phyloP scores from a whole-genome alignment of 2,329 filamentous ascomycete genomes.

The Westerdykella sp. region DNA sequence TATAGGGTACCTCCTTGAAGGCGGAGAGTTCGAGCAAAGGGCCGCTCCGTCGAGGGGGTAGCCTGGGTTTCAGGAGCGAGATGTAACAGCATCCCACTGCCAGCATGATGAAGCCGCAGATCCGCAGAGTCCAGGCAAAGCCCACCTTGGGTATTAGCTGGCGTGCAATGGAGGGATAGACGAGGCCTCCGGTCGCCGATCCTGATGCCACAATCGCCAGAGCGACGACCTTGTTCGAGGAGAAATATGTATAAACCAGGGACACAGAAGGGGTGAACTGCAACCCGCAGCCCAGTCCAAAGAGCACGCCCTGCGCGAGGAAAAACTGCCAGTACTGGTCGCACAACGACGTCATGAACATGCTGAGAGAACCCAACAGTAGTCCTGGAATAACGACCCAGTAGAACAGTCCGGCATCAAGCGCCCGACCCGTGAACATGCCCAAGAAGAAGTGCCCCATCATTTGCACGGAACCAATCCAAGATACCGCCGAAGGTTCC shows the following conservation, averaged over 20 bases:
- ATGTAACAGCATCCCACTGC: constrained; percentile 34
- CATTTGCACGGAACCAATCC: constrained; percentile 49
- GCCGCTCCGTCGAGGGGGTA: constrained; percentile 41
- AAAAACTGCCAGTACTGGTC: constrained; percentile 46
- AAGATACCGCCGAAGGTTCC: constrained; percentile 43
- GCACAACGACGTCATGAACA: constrained; percentile 49
- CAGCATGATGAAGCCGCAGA: constrained; percentile 55
- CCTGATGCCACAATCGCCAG: constrained; percentile 56
- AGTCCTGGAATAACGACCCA: constrained; percentile 40
- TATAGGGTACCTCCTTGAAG: constrained; percentile 39
- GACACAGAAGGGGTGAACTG: constrained; percentile 31
- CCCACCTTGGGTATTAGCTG: constrained; percentile 55
- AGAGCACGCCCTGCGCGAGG: constrained; percentile 32
- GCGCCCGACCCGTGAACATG: constrained; percentile 47
- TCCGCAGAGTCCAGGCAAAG: constrained; percentile 59
- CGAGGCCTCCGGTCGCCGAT: constrained; percentile 55
- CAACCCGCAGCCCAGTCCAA: constrained; percentile 30
- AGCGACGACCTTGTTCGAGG: constrained; percentile 52
- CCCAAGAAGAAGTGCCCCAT: constrained; percentile 48
- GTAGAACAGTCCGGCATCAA: constrained; percentile 49
- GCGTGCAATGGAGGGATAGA: constrained; percentile 53
- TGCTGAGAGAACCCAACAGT: constrained; percentile 41
- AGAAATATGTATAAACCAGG: constrained; percentile 51
- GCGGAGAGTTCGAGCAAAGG: constrained; percentile 39
- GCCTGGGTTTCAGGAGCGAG: constrained; percentile 36